Evolutionary conservation across 192 early-diverging fungal genomes (phyloP).

Genomic region (Mortierella alpina): DNA sequence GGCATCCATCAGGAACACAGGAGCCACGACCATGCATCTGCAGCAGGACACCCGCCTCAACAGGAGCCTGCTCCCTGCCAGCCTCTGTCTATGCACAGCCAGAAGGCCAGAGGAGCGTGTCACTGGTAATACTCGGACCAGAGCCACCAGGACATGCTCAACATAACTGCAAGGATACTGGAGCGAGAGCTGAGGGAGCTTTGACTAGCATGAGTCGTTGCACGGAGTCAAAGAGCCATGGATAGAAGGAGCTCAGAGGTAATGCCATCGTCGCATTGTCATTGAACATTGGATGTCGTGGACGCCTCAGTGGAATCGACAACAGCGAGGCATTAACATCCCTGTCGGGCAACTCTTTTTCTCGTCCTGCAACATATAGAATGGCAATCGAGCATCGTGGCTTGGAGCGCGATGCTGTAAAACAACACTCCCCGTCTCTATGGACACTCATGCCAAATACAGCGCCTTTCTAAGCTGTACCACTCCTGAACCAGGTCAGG

Average conservation of each 20-base stretch:
- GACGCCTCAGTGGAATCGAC: no score
- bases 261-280: background rate
- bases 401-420: conserved; percentile 40
- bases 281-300: no score
- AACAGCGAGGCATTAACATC: no score
- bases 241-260: conserved; percentile 36
- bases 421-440: conserved; percentile 3
- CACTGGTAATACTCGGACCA: conserved; percentile 36
- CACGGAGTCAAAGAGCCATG: conserved; percentile 19
- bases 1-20: background rate
- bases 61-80: conserved; percentile 35
- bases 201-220: conserved; percentile 37
- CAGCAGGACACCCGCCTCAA: background rate
- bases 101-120: conserved; percentile 33
- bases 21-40: background rate
- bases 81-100: conserved; percentile 17
- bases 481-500: background rate
- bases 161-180: background rate
- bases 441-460: conserved; percentile 4
- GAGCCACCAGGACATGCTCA: background rate
- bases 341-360: no score
- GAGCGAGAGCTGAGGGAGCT: conserved; percentile 40
- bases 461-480: background rate
- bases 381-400: conserved; percentile 38
- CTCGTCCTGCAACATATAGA: conserved; percentile 6